phyloP scores from a whole-genome alignment of 1,139 yeast genomes.

The Lodderomyces margitis region DNA sequence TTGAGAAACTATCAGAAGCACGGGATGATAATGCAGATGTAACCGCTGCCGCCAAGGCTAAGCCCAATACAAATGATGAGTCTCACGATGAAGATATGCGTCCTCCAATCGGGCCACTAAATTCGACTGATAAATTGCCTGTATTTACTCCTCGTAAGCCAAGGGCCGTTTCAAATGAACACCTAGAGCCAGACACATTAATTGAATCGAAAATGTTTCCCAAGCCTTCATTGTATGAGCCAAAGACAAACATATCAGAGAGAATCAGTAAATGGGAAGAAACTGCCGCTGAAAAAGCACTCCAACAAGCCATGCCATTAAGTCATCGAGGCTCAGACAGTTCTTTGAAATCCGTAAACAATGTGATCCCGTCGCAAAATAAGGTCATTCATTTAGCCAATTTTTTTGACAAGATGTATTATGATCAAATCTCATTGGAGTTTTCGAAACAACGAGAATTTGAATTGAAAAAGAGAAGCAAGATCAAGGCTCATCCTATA shows the following conservation, averaged over 20 bases:
- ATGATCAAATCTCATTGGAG: slow-evolving; percentile 79
- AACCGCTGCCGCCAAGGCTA: not conserved
- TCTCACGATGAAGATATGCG: not conserved
- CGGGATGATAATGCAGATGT: not conserved
- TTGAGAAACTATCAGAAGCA: not conserved
- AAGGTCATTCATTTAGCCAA: slow-evolving; percentile 64
- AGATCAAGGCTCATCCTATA: slow-evolving; percentile 73
- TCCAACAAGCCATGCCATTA: slow-evolving; percentile 6
- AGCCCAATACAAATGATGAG: not conserved
- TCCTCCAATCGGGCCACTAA: slow-evolving; percentile 8
- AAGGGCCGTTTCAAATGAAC: slow-evolving; percentile 4
- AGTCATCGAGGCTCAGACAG: slow-evolving; percentile 12
- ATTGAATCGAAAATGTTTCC: slow-evolving; percentile 15
- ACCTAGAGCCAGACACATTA: slow-evolving; percentile 11
- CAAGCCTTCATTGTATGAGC: slow-evolving; percentile 13
- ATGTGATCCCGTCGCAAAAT: slow-evolving; percentile 19
- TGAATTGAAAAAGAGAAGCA: slow-evolving; percentile 62
- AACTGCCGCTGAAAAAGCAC: slow-evolving; percentile 10
- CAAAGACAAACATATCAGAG: slow-evolving; percentile 15
- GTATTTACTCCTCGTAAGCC: slow-evolving; percentile 11
- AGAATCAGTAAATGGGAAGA: slow-evolving; percentile 17
- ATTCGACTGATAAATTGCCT: slow-evolving; percentile 1
- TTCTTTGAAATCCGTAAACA: slow-evolving; percentile 10
- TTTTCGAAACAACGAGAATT: slow-evolving; percentile 84
- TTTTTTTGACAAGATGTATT: slow-evolving; percentile 73